Percentiles rank a stretch among this genome's conserved stretches.
Conservation (phyloP, 176 grass and related monocot genomes). For the Echinochloa phyllopogon region DNA sequence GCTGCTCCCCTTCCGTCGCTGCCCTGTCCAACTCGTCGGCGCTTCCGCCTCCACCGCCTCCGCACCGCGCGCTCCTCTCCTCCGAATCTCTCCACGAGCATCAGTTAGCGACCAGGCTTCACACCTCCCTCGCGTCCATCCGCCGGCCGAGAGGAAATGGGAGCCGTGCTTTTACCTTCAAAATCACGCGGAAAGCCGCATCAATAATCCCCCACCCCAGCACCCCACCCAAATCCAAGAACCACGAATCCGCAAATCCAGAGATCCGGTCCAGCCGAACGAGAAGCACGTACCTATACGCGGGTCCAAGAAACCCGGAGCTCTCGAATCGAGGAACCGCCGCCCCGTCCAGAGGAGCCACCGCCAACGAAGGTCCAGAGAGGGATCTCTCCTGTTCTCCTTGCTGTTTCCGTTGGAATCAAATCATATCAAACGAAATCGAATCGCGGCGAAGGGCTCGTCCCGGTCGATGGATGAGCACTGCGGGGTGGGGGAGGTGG, state of each 20-base stretch:
- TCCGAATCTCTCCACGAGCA: constrained; percentile 71
- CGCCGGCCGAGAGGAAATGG: constrained; percentile 7
- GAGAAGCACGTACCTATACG: constrained; percentile 37
- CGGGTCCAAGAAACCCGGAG: constrained; percentile 43
- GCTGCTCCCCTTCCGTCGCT: constrained; percentile 52
- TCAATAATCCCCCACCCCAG: not conserved
- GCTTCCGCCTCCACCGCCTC: constrained; percentile 77
- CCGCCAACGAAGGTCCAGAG: not conserved
- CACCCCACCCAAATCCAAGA: not conserved
- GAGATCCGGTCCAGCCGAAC: constrained; percentile 21
- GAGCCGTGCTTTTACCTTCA: not conserved
- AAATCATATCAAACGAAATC: constrained; percentile 2
- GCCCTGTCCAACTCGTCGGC: constrained; percentile 36
- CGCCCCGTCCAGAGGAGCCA: not conserved
- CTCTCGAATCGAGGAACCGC: constrained; percentile 22
- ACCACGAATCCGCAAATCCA: not conserved
- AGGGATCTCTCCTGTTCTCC: not conserved
- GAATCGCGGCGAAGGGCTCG: constrained; percentile 20
- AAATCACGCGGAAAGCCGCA: constrained; percentile 32
- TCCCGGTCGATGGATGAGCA: not conserved
- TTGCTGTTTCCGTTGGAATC: not conserved
- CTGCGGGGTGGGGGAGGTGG: constrained; percentile 33
- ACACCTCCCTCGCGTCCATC: constrained; percentile 70
- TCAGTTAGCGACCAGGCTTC: constrained; percentile 48
- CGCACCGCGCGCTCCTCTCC: constrained; percentile 65